Conservation (phyloP, 257 asterid species). For the Buddleja alternifolia region DNA sequence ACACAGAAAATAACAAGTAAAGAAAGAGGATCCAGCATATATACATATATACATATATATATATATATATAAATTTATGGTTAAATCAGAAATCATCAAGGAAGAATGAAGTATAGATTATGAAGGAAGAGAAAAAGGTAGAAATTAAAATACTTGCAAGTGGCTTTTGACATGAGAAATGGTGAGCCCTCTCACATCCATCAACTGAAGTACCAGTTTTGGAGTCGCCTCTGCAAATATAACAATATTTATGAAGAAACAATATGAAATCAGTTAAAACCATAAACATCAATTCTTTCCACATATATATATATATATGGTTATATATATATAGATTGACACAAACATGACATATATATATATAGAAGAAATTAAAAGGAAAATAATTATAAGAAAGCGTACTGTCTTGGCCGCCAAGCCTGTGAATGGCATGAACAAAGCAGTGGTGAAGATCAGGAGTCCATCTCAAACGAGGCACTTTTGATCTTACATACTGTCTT, state of each 20-base stretch:
- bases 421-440: conserved; percentile 68
- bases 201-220: conserved; percentile 72
- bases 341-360: too few species aligned
- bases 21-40: not conserved
- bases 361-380: too few species aligned
- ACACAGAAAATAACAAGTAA: not conserved
- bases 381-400: not conserved
- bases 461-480: conserved; percentile 82
- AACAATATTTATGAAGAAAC: too few species aligned
- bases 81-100: too few species aligned
- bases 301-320: not conserved
- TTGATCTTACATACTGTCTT: conserved; percentile 75
- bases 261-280: not conserved
- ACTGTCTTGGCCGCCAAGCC: conserved; percentile 82
- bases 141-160: conserved; percentile 51
- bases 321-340: too few species aligned
- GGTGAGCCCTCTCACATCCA: conserved; percentile 90
- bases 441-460: conserved; percentile 89
- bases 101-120: too few species aligned
- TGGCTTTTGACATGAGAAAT: conserved; percentile 97
- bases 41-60: too few species aligned
- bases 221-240: conserved; percentile 76
- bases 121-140: not conserved
- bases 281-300: not conserved
- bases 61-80: too few species aligned